phyloP scores from a whole-genome alignment of 2,329 filamentous ascomycete species.

The Xylaria sp. region DNA sequence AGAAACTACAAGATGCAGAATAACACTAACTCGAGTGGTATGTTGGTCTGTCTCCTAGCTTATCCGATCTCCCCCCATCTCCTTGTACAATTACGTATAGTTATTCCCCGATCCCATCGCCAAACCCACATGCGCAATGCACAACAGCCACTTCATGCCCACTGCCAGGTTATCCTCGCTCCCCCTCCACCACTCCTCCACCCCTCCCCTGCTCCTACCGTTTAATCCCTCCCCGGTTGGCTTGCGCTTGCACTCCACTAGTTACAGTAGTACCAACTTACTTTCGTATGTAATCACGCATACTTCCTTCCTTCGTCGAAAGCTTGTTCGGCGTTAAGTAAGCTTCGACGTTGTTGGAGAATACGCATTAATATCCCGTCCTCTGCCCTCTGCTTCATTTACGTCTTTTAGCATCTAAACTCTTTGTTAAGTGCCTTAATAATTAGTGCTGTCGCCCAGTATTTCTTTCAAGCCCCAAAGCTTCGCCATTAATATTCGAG shows the following conservation, averaged over 20 bases:
- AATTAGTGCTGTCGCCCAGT: slow-evolving; percentile 16
- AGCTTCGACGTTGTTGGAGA: slow-evolving; percentile 46
- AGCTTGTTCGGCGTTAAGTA: slow-evolving; percentile 44
- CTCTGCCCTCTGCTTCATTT: slow-evolving; percentile 44
- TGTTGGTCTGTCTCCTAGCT: slow-evolving; percentile 42
- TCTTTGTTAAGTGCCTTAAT: slow-evolving; percentile 15
- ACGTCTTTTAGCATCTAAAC: slow-evolving; percentile 40
- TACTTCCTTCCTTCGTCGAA: slow-evolving; percentile 46
- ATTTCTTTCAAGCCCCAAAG: slow-evolving; percentile 32
- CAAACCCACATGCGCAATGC: slow-evolving; percentile 35
- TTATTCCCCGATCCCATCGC: slow-evolving; percentile 42
- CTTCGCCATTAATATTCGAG: background rate
- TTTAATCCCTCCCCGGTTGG: slow-evolving; percentile 46
- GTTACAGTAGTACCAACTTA: slow-evolving; percentile 30
- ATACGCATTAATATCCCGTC: slow-evolving; percentile 45
- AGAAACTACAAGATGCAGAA: slow-evolving; percentile 48
- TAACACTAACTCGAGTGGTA: slow-evolving; percentile 47
- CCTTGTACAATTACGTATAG: slow-evolving; percentile 39
- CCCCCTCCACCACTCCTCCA: slow-evolving; percentile 36
- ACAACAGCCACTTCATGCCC: slow-evolving; percentile 18
- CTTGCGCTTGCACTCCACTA: slow-evolving; percentile 23
- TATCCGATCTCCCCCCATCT: slow-evolving; percentile 31
- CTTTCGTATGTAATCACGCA: slow-evolving; percentile 51
- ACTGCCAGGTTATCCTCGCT: slow-evolving; percentile 34
- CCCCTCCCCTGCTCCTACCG: slow-evolving; percentile 41